Conservation (phyloP, 2,329 filamentous ascomycete genomes). For the Trichophyton equinum region DNA sequence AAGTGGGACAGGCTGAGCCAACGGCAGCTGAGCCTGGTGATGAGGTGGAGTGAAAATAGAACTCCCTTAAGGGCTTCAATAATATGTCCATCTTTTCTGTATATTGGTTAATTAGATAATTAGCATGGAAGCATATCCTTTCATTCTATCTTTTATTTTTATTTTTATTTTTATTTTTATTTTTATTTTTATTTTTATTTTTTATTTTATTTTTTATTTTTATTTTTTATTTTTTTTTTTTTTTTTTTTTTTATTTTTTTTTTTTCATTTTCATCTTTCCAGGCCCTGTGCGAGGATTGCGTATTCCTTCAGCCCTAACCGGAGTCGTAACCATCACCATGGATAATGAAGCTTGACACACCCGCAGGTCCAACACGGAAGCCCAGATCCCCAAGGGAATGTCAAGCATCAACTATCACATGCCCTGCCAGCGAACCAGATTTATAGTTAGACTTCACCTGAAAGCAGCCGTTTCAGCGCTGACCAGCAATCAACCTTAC, state of each 20-base stretch:
- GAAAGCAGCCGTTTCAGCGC: background rate
- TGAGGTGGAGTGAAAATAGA: background rate
- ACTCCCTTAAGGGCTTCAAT: background rate
- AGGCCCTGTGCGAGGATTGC: background rate
- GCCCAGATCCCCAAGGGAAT: too few species aligned
- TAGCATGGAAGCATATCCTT: background rate
- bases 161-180: too few species aligned
- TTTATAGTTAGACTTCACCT: background rate
- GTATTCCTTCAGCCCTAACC: constrained; percentile 2
- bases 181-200: background rate
- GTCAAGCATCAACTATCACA: background rate
- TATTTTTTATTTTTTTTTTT: background rate
- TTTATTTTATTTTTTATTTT: too few species aligned
- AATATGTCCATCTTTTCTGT: background rate
- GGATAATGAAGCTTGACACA: background rate
- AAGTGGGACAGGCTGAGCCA: background rate
- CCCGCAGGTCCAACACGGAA: background rate
- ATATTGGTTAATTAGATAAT: background rate
- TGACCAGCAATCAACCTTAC: background rate
- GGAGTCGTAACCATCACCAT: background rate
- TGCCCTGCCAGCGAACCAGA: background rate
- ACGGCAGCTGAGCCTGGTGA: background rate
- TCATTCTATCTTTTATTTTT: background rate
- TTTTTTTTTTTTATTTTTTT: background rate
- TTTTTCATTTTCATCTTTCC: background rate